Conservation (phyloP, 1,139 yeast genomes). For the Scheffersomyces stambukii region DNA sequence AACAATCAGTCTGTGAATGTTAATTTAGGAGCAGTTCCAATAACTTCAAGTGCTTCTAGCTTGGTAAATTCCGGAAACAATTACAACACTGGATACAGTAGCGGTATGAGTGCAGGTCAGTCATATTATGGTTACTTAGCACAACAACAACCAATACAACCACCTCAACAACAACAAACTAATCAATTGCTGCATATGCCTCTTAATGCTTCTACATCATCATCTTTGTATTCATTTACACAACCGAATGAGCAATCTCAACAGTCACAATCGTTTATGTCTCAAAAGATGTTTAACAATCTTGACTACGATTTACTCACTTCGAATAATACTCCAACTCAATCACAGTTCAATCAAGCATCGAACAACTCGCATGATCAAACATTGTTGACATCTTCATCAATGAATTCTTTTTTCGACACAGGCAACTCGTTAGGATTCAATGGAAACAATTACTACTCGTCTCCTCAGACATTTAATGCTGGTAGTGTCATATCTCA, state of each 20-base stretch:
- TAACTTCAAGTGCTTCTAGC: neutral
- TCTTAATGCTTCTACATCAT: constrained; percentile 10
- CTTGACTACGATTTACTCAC: constrained; percentile 2
- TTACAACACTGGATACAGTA: constrained; percentile 4
- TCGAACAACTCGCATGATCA: constrained; percentile 1
- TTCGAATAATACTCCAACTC: constrained; percentile 3
- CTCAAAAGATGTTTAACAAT: no score
- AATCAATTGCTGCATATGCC: no score
- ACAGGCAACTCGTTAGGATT: constrained; percentile 3
- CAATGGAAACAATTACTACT: neutral
- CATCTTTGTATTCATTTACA: constrained; percentile 9
- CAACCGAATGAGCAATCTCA: neutral
- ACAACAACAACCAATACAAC: constrained; percentile 5
- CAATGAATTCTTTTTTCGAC: constrained; percentile 11
- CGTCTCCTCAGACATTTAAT: constrained; percentile 1
- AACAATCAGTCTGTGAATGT: no score
- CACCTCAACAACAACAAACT: constrained; percentile 4
- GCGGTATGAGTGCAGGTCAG: constrained; percentile 18
- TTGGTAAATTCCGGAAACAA: neutral
- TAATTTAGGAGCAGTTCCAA: constrained; percentile 7
- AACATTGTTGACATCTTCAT: constrained; percentile 7
- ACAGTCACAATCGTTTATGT: no score
- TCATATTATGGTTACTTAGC: constrained; percentile 10
- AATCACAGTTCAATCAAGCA: constrained; percentile 2
- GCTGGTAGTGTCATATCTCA: constrained; percentile 1